phyloP scores from a whole-genome alignment of 495 filamentous ascomycete genomes.

The Lentithecium fluviatile region DNA sequence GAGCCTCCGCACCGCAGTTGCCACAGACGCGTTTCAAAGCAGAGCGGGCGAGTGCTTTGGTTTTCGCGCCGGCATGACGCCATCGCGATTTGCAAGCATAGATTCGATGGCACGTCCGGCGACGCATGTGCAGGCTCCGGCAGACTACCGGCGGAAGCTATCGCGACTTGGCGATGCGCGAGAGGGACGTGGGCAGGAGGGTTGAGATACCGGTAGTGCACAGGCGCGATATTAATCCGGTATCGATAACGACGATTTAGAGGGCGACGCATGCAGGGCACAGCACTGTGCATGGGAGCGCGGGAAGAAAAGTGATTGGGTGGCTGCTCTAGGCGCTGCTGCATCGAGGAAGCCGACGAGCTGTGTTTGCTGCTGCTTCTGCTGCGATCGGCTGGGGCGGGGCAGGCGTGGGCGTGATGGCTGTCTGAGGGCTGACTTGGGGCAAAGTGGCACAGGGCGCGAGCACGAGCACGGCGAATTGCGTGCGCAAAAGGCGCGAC shows the following conservation, averaged over 20 bases:
- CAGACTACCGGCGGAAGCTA: background rate
- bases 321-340: background rate
- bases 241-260: background rate
- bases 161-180: background rate
- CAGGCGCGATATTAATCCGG: background rate
- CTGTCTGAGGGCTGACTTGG: background rate
- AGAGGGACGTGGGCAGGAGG: background rate
- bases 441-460: conserved; percentile 20
- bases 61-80: background rate
- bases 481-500: conserved; percentile 11
- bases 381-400: background rate
- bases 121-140: no score
- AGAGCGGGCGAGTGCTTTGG: background rate
- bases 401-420: background rate
- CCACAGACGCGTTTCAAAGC: background rate
- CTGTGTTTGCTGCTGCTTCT: background rate
- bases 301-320: background rate
- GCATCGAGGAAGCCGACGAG: background rate
- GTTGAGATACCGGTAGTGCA: background rate
- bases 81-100: background rate
- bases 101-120: no score
- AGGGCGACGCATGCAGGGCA: background rate
- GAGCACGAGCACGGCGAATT: conserved; percentile 19
- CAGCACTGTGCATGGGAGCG: background rate
- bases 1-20: background rate